phyloP scores from a whole-genome alignment of 202 grass and related monocot genomes.

The Carex sylvatica region DNA sequence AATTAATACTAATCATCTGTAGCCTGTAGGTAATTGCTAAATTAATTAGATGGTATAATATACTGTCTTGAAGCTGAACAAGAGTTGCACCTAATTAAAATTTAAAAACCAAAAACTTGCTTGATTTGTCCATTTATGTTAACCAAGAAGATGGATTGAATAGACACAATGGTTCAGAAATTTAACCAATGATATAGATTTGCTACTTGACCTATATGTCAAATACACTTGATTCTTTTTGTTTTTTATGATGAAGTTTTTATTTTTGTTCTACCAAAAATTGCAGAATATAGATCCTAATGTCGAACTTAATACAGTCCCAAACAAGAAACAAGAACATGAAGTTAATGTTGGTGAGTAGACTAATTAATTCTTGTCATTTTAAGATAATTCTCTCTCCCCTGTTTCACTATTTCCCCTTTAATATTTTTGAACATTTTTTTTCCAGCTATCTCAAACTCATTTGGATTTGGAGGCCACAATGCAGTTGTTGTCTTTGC shows the following conservation, averaged over 20 bases:
- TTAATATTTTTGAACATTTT: constrained; percentile 16
- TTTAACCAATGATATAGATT: not conserved
- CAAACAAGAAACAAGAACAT: constrained; percentile 76
- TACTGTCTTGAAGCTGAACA: not conserved
- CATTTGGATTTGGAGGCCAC: constrained; percentile 96
- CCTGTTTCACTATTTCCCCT: not conserved
- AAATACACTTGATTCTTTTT: not conserved
- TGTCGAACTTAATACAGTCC: constrained; percentile 84
- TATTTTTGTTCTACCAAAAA: not conserved
- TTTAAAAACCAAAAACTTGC: not conserved
- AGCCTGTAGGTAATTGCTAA: too few relatives aligned
- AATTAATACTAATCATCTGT: too few relatives aligned
- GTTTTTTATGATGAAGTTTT: not conserved
- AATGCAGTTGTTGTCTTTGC: constrained; percentile 90
- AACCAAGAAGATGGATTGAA: not conserved
- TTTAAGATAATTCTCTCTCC: not conserved
- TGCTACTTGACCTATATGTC: not conserved
- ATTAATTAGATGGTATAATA: not conserved
- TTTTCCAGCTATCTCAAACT: constrained; percentile 80
- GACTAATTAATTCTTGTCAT: not conserved
- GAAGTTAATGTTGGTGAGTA: constrained; percentile 93
- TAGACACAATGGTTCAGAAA: not conserved
- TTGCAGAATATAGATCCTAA: constrained; percentile 72
- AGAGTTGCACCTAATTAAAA: not conserved
- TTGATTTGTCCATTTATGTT: not conserved